Base-by-base conservation (phyloP, 2,329 filamentous ascomycete genomes). In the Colletotrichum sp. region DNA sequence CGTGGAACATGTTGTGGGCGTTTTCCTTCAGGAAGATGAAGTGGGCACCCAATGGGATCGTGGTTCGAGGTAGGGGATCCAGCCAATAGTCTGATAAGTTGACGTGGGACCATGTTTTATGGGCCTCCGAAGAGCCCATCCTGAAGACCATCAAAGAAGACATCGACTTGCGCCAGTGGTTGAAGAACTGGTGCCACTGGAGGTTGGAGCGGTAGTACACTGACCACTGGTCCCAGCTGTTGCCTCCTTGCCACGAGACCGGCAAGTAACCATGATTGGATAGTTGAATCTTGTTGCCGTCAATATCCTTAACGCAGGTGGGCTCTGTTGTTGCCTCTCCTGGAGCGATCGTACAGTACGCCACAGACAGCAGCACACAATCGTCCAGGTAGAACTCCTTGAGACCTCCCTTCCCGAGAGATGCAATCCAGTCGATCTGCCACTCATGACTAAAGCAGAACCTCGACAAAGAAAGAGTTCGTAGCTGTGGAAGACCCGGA, bases 341-440 rank as follows among this genome's bases (percentile, higher is more conserved):
- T 26, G 24, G 10, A 8, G 9, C 9, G 10, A 62, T 24, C 2
- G 48, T 21, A 34, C 62, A 72, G 24, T 60, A 67, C 13, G 64
- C 62, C 12, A 34, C 34, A 3, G 70, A 48, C 15, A 72, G 18
- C 1, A 72, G 34, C 24, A 67, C 70, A 68, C 87, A 89, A 69
- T 86, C 80, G 56, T 88, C 86, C 0, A 89, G 80, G 15, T 86
- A 83, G 1, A 89, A 78, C 55, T 85, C 82, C 16, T 83, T 76
- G 0, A 89, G 80, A 0, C 86, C 87, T 3, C 73, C 77, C n/a
- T 80, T 81, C 5, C 78, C 81, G 5, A 89, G 80, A 0, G 82
- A 83, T 0, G 85, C 73, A 6, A 90, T 83, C 87, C 87, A 89
- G 12, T 86, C 84, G 1, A 88, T 78, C 69, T 89, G 87, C 81